A percentile compares a stretch with the other conserved stretches of the same genome.
phyloP scores from a whole-genome alignment of 2,329 filamentous ascomycete species.

The Dactylellina drechsleri region DNA sequence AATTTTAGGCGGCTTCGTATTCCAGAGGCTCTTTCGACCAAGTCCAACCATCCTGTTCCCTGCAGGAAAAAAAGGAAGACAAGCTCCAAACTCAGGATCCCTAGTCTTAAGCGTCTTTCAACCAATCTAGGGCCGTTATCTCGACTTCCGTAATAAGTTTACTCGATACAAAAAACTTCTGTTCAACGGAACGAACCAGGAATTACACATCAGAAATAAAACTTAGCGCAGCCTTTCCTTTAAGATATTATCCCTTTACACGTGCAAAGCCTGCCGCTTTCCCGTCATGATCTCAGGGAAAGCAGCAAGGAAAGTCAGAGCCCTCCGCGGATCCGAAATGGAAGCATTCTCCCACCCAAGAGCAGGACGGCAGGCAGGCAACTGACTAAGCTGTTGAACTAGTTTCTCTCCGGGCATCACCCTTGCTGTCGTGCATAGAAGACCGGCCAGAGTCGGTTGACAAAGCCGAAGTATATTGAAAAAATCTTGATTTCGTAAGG shows the following conservation, averaged over 20 bases:
- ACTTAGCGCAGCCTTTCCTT: not conserved
- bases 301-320: not conserved
- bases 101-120: not conserved
- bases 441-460: too few species aligned
- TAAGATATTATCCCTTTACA: constrained; percentile 1
- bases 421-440: too few species aligned
- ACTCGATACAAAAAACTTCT: not conserved
- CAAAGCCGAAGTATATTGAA: too few species aligned
- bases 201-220: not conserved
- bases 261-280: constrained; percentile 7
- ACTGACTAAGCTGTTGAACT: too few species aligned
- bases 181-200: not conserved
- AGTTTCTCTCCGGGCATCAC: too few species aligned
- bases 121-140: not conserved
- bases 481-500: too few species aligned
- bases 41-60: not conserved
- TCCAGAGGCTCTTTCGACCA: not conserved
- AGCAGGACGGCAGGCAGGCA: too few species aligned
- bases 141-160: constrained; percentile 11
- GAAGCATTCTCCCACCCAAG: not conserved
- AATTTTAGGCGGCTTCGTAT: not conserved
- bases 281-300: not conserved
- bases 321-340: not conserved
- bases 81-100: not conserved
- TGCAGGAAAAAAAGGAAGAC: not conserved